Evolutionary conservation across 169 alveolate species (phyloP).

Genomic region (Amoebophrya sp.): DNA sequence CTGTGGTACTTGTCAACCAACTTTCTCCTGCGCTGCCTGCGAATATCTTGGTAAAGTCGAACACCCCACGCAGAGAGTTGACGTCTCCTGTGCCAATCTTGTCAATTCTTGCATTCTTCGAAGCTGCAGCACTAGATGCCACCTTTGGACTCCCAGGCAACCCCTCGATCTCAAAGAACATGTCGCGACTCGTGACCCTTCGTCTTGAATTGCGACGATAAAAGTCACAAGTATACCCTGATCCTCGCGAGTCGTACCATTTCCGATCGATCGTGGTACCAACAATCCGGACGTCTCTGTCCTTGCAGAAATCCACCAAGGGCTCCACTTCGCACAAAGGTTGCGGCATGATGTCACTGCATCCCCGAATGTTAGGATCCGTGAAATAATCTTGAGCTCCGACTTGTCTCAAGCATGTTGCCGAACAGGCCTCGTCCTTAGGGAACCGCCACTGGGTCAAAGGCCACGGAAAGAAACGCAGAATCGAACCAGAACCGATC

Average conservation of each 20-base stretch:
- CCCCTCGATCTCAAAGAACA: too few species aligned
- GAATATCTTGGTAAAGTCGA: too few species aligned
- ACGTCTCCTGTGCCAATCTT: too few species aligned
- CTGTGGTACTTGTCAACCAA: too few species aligned
- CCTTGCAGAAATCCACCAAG: neutral
- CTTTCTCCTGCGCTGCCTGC: too few species aligned
- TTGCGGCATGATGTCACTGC: too few species aligned
- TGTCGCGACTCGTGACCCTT: too few species aligned
- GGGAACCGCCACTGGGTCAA: neutral
- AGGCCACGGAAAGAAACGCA: neutral
- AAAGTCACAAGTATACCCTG: neutral
- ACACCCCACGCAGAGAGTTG: too few species aligned
- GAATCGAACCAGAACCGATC: neutral
- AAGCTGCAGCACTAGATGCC: too few species aligned
- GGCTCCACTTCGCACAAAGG: neutral
- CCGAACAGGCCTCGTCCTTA: neutral
- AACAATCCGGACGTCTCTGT: neutral
- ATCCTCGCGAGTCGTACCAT: neutral
- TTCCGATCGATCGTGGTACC: neutral
- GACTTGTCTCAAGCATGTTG: neutral
- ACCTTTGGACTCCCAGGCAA: too few species aligned
- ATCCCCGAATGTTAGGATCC: neutral
- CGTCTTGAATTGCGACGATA: too few species aligned
- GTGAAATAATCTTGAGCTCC: neutral
- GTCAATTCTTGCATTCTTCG: too few species aligned